A percentile compares a stretch with the other conserved stretches of the same genome.
Conservation (phyloP, 1,284 basidiomycete genomes). For the Ganoderma leucocontextum region DNA sequence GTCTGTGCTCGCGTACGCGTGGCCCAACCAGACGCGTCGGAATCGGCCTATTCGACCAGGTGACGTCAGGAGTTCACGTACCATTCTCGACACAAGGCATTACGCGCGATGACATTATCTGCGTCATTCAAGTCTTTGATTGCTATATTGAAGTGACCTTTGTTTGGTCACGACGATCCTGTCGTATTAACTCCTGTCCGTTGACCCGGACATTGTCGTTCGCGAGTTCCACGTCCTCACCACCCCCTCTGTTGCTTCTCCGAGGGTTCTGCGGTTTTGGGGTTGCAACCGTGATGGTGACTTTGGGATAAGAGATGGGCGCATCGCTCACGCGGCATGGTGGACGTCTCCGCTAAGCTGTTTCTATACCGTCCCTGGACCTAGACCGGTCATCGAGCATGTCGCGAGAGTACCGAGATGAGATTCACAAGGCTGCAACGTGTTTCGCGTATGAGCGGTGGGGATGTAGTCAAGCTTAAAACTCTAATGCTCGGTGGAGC, state of each 20-base stretch:
- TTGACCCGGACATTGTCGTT: neutral
- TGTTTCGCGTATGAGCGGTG: constrained; percentile 17
- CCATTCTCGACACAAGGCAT: neutral
- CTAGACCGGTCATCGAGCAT: neutral
- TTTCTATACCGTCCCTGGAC: neutral
- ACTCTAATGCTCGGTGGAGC: constrained; percentile 1
- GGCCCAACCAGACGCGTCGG: neutral
- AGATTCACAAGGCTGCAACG: constrained; percentile 15
- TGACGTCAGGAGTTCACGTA: neutral
- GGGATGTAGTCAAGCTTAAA: neutral
- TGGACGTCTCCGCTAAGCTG: no score
- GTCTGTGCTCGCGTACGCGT: neutral
- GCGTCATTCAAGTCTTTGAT: neutral
- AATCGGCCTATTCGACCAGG: neutral
- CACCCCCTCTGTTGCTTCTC: neutral
- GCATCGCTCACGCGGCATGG: neutral
- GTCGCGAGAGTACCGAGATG: constrained; percentile 13
- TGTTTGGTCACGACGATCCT: constrained; percentile 3
- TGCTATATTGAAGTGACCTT: neutral
- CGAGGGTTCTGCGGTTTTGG: neutral
- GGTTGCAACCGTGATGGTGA: neutral
- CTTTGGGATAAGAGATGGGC: neutral
- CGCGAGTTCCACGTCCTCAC: neutral
- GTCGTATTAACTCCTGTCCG: neutral
- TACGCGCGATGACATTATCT: neutral